Evolutionary conservation across 352 stramenopile genomes (phyloP), one percentile per base, ranked within the genome.

Genomic region (Albugo laibachii): DNA sequence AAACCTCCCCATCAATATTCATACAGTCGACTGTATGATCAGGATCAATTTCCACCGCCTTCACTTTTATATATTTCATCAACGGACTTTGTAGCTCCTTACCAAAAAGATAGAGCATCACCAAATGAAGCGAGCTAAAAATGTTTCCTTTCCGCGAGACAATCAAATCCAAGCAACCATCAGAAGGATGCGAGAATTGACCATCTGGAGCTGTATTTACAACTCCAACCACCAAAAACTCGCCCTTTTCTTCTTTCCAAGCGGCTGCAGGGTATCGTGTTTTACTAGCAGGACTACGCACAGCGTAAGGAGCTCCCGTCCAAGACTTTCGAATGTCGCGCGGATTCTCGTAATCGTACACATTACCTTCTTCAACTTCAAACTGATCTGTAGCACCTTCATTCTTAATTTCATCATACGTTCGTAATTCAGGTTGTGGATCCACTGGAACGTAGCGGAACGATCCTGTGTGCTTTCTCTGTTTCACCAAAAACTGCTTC

Each of bases 1-100:
- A 56, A 47, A 83, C 72, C 57, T 88, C 75, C 21, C 75, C 75
- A 50, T 88, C 75, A 44, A 83, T 88, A 58, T 88, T 88, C 65
- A 83, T 80, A 53, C 66, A 67, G 52, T 83, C 67, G 5, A 58
- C 53, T 15, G 55, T 34, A 43, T 85, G 56, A 46, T 87, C 69
- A 15, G 71, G 66, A 35, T 76, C 56, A 36, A 88, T 67, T 40
- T 76, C 62, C 14, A 83, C 66, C 14, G 75, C 70, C 48, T 88
- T 88, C 34, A 85, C 55, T 51, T 88, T 88, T 20, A 76, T 52
- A 58, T 88, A 88, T 58, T 72, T 75, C 40, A 88, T 57, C 2
- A 83, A 50, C 13, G 58, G 46, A 37, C 72, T 85, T 55, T 83
- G 52, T 6, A 83, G 53, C 50, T 88, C 75, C 51, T 80, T 77